Evolutionary conservation across 257 asterid genomes (phyloP).

Genomic region (Henckelia pumila): DNA sequence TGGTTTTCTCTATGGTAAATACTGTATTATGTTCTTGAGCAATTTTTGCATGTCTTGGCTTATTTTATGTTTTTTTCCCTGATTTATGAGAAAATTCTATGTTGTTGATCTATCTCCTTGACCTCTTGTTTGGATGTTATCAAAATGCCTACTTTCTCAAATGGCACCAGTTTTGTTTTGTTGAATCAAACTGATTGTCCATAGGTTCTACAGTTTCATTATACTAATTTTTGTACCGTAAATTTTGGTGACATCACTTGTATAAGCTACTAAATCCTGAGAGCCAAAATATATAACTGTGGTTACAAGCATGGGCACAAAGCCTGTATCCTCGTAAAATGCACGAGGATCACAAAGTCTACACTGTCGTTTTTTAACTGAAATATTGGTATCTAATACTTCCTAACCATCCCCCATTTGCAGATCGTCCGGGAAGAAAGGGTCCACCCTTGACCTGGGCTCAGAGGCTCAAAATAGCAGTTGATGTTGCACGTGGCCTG

Average conservation of each 20-base stretch:
- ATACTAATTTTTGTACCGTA: too few species aligned
- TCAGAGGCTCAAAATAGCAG: slow-evolving; percentile 87
- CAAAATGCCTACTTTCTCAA: background rate
- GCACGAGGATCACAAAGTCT: background rate
- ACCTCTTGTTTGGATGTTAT: background rate
- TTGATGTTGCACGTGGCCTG: slow-evolving; percentile 97
- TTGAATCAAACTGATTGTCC: background rate
- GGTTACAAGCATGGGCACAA: background rate
- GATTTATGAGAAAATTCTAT: background rate
- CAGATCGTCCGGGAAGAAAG: slow-evolving; percentile 95
- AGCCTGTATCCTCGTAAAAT: background rate
- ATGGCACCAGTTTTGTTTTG: background rate
- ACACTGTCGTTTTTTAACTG: background rate
- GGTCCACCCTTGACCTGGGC: slow-evolving; percentile 82
- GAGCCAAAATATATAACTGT: background rate
- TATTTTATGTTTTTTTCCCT: background rate
- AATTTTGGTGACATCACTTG: background rate
- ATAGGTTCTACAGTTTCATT: too few species aligned
- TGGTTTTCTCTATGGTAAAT: slow-evolving; percentile 79
- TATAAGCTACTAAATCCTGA: background rate
- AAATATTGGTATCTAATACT: background rate
- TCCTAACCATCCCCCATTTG: slow-evolving; percentile 11
- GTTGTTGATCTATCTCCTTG: background rate
- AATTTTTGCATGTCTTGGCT: slow-evolving; percentile 12
- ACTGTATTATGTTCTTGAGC: slow-evolving; percentile 2